Evolutionary conservation across 345 rosid genomes (phyloP).

Genomic region (Eucalyptus virginea): DNA sequence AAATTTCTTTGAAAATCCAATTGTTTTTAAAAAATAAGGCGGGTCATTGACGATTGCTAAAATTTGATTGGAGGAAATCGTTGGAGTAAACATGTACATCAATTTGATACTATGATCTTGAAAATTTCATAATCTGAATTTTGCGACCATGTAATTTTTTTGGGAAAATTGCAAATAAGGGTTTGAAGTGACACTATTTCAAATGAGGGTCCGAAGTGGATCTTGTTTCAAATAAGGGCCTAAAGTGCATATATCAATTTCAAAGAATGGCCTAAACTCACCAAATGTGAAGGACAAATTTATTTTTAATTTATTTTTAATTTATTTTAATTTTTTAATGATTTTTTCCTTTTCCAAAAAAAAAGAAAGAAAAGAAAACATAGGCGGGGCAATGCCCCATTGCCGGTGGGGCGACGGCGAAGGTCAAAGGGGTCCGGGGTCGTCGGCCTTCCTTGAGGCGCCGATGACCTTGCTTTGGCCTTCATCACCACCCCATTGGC

Average conservation of each 20-base stretch:
- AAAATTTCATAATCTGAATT: not conserved
- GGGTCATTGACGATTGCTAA: not conserved
- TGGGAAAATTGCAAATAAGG: too few relatives aligned
- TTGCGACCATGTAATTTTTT: not conserved
- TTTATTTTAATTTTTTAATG: too few relatives aligned
- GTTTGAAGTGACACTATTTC: too few relatives aligned
- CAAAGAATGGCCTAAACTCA: too few relatives aligned
- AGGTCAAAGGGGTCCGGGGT: too few relatives aligned
- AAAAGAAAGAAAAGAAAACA: too few relatives aligned
- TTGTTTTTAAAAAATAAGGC: not conserved
- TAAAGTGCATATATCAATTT: too few relatives aligned
- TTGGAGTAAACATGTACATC: not conserved
- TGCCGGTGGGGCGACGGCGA: accelerated
- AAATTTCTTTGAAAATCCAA: not conserved
- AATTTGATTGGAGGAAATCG: not conserved
- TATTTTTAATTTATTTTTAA: too few relatives aligned
- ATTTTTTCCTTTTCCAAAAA: too few relatives aligned
- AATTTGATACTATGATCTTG: not conserved
- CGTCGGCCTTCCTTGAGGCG: accelerated
- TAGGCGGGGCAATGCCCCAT: too few relatives aligned
- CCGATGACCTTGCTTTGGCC: accelerated
- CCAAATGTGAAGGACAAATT: too few relatives aligned
- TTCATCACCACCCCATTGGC: too few relatives aligned
- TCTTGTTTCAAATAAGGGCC: accelerated
- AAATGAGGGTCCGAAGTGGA: accelerated